phyloP scores from a whole-genome alignment of 345 rosid species.

The Populus tremula region DNA sequence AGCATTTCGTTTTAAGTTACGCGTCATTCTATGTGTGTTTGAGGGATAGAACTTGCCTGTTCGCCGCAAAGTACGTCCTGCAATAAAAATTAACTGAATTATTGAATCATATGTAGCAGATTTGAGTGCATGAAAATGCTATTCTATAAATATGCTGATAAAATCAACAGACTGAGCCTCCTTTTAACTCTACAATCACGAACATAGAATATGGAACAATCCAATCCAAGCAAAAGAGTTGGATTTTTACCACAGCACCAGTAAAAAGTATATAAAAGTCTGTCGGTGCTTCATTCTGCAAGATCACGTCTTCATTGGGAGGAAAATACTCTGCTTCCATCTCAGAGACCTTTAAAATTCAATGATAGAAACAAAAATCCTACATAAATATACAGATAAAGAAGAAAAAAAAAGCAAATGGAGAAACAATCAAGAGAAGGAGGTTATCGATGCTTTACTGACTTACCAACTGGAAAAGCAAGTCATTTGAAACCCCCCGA shows the following conservation, averaged over 20 bases:
- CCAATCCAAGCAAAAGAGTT: neutral
- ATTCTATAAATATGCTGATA: too few species aligned
- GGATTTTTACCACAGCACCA: slow-evolving; percentile 32
- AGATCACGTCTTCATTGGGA: slow-evolving; percentile 33
- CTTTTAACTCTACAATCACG: neutral
- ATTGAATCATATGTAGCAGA: neutral
- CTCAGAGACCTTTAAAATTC: slow-evolving; percentile 28
- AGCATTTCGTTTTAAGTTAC: neutral
- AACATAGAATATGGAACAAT: neutral
- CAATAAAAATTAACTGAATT: neutral
- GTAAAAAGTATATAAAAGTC: slow-evolving; percentile 31
- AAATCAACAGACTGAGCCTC: too few species aligned
- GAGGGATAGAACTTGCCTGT: slow-evolving; percentile 22
- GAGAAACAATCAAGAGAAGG: neutral
- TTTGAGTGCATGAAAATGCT: neutral
- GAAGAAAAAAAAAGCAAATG: neutral
- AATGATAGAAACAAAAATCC: neutral
- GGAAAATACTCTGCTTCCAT: slow-evolving; percentile 39
- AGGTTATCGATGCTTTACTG: neutral
- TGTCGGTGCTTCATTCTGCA: slow-evolving; percentile 37
- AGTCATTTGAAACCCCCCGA: slow-evolving; percentile 25
- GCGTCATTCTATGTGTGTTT: neutral
- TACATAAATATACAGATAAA: neutral
- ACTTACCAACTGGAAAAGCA: slow-evolving; percentile 32
- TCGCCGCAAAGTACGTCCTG: slow-evolving; percentile 28